Base-by-base conservation (phyloP, 257 asterid genomes). In the Datura wrightii region DNA sequence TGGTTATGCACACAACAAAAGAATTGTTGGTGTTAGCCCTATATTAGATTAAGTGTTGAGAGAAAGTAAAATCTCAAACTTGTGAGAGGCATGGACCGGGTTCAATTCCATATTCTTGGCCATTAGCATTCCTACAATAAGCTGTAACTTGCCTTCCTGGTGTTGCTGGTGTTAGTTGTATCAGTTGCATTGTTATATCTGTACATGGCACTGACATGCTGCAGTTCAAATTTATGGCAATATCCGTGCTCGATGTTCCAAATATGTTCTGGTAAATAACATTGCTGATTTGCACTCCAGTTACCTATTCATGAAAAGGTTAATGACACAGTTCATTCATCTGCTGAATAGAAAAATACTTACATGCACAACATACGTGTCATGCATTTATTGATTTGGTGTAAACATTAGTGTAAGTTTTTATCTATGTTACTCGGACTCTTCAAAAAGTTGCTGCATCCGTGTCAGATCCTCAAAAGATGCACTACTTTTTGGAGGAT, bases 211-310 rank as follows among this genome's bases (percentile, higher is more conserved):
- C 89, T 0, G 92, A 60, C 5, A 53, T 72, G 42, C 98, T 94
- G 82, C 98, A 93, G 69, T 93, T 91, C 2, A 94, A 88, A 65
- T 92, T 90, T 16, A 94, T 91, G 2, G 94, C 97, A 0, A 89
- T 79, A 5, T 88, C 60, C 0, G 90, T 60, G 58, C 83, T 81
- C 0, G 98, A 93, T 53, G 98, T 92, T 85, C 98, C 97, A 1
- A 15, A 81, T 16, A 86, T 85, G 5, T 79, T 76, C 65, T 83
- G 83, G 71, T 88, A 93, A 9, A n/a, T 16, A 4, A 94, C 90
- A 4, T 89, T 83, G 88, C 93, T 92, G 63, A 92, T 90, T 2
- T 91, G 88, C 15, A 94, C 98, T 83, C 95, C 98, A 58, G 88
- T 89, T 76, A 55, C 79, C 98, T 92, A 71, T n/a, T 53, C 41